Percentiles rank a stretch among this genome's conserved stretches.
Evolutionary conservation across 257 asterid species (phyloP).

Genomic region (Solanum chmielewskii): DNA sequence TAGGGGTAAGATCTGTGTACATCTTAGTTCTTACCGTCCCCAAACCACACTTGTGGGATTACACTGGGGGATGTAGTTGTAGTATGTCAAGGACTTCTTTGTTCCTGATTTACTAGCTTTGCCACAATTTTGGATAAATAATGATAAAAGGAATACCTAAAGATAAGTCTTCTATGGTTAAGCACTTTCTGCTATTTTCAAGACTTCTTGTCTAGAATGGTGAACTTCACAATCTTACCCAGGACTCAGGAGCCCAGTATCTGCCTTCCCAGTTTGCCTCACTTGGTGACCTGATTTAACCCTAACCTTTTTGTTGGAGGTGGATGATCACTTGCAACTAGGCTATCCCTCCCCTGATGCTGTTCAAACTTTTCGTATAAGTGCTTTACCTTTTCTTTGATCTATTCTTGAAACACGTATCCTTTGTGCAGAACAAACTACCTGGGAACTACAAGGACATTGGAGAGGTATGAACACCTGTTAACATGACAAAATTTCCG

Average conservation of each 20-base stretch:
- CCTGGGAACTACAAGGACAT: slow-evolving; percentile 21
- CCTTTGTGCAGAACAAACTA: slow-evolving; percentile 26
- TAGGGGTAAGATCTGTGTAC: neutral
- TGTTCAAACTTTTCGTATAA: neutral
- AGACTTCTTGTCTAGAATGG: neutral
- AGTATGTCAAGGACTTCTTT: neutral
- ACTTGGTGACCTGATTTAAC: neutral
- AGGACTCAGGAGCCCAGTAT: neutral
- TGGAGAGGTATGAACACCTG: slow-evolving; percentile 33
- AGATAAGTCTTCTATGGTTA: neutral
- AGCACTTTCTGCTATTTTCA: neutral
- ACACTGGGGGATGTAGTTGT: neutral
- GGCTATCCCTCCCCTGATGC: neutral
- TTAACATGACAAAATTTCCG: neutral
- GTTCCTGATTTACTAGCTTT: neutral
- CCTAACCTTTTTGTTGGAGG: neutral
- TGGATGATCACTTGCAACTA: neutral
- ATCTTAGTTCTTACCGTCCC: neutral
- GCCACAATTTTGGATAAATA: neutral
- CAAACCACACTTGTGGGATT: neutral
- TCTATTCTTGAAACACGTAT: neutral
- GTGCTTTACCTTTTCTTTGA: neutral
- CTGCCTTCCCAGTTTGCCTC: neutral
- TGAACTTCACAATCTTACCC: neutral
- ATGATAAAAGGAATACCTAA: neutral